Percentiles rank a stretch among this genome's conserved stretches.
Evolutionary conservation across 2,329 filamentous ascomycete genomes (phyloP).

Genomic region (Colletotrichum sp.): DNA sequence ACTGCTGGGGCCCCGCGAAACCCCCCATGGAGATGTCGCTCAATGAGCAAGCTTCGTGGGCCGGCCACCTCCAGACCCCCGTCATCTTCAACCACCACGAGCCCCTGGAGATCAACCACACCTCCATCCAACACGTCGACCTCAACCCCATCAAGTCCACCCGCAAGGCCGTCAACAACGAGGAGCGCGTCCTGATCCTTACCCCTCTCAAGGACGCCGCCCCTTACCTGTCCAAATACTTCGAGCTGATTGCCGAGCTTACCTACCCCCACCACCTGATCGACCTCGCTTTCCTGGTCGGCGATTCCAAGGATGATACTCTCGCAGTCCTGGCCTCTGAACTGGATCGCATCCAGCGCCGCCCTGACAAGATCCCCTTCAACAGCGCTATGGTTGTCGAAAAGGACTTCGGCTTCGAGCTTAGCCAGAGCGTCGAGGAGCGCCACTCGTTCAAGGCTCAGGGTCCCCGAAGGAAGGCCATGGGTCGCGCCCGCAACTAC

Average conservation of each 20-base stretch:
- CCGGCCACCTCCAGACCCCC: slow-evolving; percentile 85
- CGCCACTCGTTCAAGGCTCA: slow-evolving; percentile 88
- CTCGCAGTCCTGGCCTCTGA: slow-evolving; percentile 85
- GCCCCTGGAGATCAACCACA: slow-evolving; percentile 82
- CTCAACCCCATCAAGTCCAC: slow-evolving; percentile 87
- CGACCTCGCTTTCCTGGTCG: slow-evolving; percentile 92
- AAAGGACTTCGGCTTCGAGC: slow-evolving; percentile 83
- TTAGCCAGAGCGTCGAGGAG: slow-evolving; percentile 82
- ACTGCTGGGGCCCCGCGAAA: slow-evolving; percentile 95
- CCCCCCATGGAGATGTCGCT: slow-evolving; percentile 94
- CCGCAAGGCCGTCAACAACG: slow-evolving; percentile 76
- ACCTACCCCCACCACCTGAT: slow-evolving; percentile 96
- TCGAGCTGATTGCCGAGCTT: slow-evolving; percentile 87
- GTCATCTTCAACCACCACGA: slow-evolving; percentile 97
- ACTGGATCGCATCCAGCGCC: slow-evolving; percentile 85
- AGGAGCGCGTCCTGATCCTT: slow-evolving; percentile 88
- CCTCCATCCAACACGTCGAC: slow-evolving; percentile 79
- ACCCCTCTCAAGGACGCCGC: slow-evolving; percentile 93
- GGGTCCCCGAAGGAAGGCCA: slow-evolving; percentile 85
- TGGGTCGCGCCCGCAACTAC: slow-evolving; percentile 92
- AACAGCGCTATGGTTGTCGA: slow-evolving; percentile 83
- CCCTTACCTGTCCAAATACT: slow-evolving; percentile 83
- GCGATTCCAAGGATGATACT: slow-evolving; percentile 91
- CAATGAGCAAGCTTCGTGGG: slow-evolving; percentile 92
- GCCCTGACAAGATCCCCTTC: slow-evolving; percentile 82